Evolutionary conservation across 129 eudicot genomes (phyloP), one percentile per base, ranked within the genome.

Genomic region (Artemisia tridentata): DNA sequence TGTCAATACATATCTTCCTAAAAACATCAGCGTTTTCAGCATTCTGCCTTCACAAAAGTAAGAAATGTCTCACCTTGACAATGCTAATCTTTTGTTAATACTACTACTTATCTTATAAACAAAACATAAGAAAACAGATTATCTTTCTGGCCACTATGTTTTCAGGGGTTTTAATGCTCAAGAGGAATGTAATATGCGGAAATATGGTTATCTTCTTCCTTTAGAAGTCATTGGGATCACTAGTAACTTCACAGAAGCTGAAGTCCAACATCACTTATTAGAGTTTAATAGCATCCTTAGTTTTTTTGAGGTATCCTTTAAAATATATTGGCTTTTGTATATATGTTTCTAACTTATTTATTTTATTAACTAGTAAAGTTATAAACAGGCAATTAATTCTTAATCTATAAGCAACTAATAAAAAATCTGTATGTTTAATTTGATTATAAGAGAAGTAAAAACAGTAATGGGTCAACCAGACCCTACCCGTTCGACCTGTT

Each of bases 131-230:
- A 31, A 31, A 31, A 31, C 7, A 31, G 7, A 31, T 31, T 5
- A 31, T 31, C 41, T 68, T 25, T 71, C 21, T 75, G 67, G 41
- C 70, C 7, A 54, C 29, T 45, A 38, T 58, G 31, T 47, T 81
- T 78, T 67, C 83, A 92, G 98, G 91, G 86, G 91, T 77, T 92
- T 92, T 83, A 96, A 92, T 81, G 86, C 90, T 67, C 83, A 96
- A 81, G 83, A 84, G 76, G 96, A 92, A 85, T 92, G 98, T 76
- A 78, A 78, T 68, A 72, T 89, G 51, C 91, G 98, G 68, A 92
- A 85, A 72, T 92, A 92, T 87, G 81, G 96, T 62, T 92, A 92
- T 72, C 90, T 92, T 43, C 92, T 92, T 87, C 96, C 96, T 25
- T 90, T 84, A 78, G 96, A 92, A 66, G 68, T 92, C 51, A 87